Evolutionary conservation across 129 eudicot genomes (phyloP), one percentile per base, ranked within the genome.

Genomic region (Solidago caesia): DNA sequence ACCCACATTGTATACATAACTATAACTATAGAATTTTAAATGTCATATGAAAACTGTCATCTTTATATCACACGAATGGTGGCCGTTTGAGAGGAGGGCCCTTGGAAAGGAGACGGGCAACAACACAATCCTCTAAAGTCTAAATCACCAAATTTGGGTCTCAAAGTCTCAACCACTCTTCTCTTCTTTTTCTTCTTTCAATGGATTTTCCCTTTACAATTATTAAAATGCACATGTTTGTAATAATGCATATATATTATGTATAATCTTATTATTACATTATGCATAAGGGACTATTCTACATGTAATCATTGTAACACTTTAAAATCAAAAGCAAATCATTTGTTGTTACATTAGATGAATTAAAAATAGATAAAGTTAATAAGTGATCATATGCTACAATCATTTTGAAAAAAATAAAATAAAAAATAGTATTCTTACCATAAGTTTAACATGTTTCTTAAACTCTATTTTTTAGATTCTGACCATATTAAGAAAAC

Each of bases 131-230:
- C 82, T 70, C 66, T 21, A 21, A 21, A 21, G 21, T 21, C 39
- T 33, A 63, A 72, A 64, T 77, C 78, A 79, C 62, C 77, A 68
- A 79, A 53, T 72, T 72, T 77, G 81, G 71, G 59, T 72, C 57
- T 42, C 77, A 70, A 76, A 52, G 13, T 61, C 64, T 51, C 82
- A 78, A 78, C 71, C n/a, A 78, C 78, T 60, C 68, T 55, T 33
- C 3, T 33, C 39, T 33, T 33, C 39, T 33, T 33, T 33, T 33
- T 26, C 67, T 68, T 68, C 72, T 48, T 47, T 44, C 44, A 64
- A 52, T 71, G 67, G 51, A 72, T 44, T 4, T 66, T 56, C 29
- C 16, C 77, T 55, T 72, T 72, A 58, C 68, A 79, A 77, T 79
- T 9, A 79, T 79, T 79, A 46, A 64, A 72, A 59, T 42, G 42